Percentiles rank a stretch among this genome's conserved stretches.
phyloP scores from a whole-genome alignment of 1,284 basidiomycete genomes.

The Ganoderma leucocontextum region DNA sequence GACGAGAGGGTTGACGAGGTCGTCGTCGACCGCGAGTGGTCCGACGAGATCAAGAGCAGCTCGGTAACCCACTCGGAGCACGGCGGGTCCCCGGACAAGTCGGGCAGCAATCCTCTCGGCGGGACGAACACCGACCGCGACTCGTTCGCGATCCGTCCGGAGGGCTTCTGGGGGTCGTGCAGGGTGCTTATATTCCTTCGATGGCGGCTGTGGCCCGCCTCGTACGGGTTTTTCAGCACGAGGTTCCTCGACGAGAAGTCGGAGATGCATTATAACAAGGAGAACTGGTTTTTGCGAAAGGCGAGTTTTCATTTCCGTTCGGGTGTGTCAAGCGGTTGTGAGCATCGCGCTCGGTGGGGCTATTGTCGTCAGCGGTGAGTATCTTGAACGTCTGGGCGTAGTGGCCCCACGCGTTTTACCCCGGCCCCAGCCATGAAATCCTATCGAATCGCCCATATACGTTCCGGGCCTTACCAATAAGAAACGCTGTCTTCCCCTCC shows the following conservation, averaged over 20 bases:
- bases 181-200: conserved; percentile 45
- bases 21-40: conserved; percentile 77
- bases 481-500: not conserved
- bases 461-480: not conserved
- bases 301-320: conserved; percentile 36
- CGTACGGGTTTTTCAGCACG: conserved; percentile 61
- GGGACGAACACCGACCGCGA: conserved; percentile 47
- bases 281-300: conserved; percentile 62
- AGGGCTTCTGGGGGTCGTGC: conserved; percentile 43
- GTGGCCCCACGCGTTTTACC: not conserved
- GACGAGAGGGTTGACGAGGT: conserved; percentile 66
- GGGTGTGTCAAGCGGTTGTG: not conserved
- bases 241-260: conserved; percentile 65
- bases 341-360: not conserved
- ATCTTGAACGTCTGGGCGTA: not conserved
- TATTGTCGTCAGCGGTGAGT: not conserved
- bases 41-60: conserved; percentile 60
- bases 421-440: not conserved
- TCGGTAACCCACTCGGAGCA: conserved; percentile 58
- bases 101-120: conserved; percentile 46
- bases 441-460: not conserved
- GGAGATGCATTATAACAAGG: conserved; percentile 64
- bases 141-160: conserved; percentile 40
- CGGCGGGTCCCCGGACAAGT: conserved; percentile 54
- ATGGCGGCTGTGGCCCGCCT: conserved; percentile 51